phyloP scores from a whole-genome alignment of 1,139 yeast genomes.

The Kodamaea alishanica region DNA sequence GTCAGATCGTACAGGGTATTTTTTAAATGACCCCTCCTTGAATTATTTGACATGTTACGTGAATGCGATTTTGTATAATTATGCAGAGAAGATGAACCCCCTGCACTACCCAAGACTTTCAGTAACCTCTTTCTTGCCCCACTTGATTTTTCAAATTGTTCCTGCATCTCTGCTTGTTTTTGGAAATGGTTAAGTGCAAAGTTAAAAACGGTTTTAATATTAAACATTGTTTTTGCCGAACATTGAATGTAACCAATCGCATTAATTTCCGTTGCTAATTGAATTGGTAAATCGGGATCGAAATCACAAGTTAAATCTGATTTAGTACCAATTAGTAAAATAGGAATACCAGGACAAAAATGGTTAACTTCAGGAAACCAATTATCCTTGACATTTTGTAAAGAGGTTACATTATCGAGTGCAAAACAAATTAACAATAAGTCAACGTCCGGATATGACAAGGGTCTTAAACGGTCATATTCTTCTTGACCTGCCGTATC shows the following conservation, averaged over 20 bases:
- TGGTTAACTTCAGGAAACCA: conserved; percentile 88
- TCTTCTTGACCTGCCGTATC: conserved; percentile 97
- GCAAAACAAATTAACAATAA: conserved; percentile 73
- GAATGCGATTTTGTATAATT: conserved; percentile 8
- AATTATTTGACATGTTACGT: conserved; percentile 12
- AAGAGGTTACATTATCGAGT: conserved; percentile 57
- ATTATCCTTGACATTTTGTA: conserved; percentile 70
- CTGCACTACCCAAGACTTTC: conserved; percentile 23
- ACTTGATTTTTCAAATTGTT: conserved; percentile 35
- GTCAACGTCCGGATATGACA: conserved; percentile 81
- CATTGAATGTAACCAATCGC: conserved; percentile 80
- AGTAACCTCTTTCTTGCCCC: conserved; percentile 31
- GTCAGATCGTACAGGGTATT: conserved; percentile 37
- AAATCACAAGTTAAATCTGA: conserved; percentile 52
- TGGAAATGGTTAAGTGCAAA: conserved; percentile 42
- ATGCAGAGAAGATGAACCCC: conserved; percentile 9
- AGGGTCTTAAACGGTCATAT: conserved; percentile 78
- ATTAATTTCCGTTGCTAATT: conserved; percentile 61
- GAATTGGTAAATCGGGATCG: conserved; percentile 49
- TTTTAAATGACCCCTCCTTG: conserved; percentile 28
- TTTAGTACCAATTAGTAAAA: conserved; percentile 76
- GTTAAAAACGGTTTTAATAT: conserved; percentile 66
- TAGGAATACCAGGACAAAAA: conserved; percentile 78
- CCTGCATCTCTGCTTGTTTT: conserved; percentile 32
- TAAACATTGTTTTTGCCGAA: conserved; percentile 68